phyloP scores from a whole-genome alignment of 2,329 filamentous ascomycete genomes.

The Xylaria sp. region DNA sequence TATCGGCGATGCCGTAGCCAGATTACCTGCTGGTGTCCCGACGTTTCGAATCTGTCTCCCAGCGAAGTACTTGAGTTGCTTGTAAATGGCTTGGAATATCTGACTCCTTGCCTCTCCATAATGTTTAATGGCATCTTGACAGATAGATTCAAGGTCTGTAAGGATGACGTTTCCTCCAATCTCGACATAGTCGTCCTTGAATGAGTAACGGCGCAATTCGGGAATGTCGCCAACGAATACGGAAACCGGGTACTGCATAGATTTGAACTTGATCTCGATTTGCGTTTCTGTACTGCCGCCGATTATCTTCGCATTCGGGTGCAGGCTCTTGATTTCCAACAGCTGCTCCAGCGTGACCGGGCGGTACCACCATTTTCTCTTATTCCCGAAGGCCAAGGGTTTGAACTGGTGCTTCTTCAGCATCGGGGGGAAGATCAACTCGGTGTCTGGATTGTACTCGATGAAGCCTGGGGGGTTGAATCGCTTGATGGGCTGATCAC shows the following conservation, averaged over 20 bases:
- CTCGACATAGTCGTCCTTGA: constrained; percentile 85
- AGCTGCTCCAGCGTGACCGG: constrained; percentile 88
- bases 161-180: constrained; percentile 93
- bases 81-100: constrained; percentile 89
- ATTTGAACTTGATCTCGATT: constrained; percentile 99
- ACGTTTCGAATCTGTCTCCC: constrained; percentile 96
- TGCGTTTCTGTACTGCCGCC: constrained; percentile 97
- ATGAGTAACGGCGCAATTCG: constrained; percentile 83
- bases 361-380: constrained; percentile 92
- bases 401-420: constrained; percentile 85
- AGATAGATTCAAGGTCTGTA: constrained; percentile 89
- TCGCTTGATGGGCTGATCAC: constrained; percentile 67
- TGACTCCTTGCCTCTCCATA: constrained; percentile 80
- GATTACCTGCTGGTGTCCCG: constrained; percentile 93
- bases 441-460: constrained; percentile 91
- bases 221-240: constrained; percentile 94
- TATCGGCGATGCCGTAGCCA: constrained; percentile 94
- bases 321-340: constrained; percentile 87
- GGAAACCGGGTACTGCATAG: constrained; percentile 86
- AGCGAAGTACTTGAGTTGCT: constrained; percentile 94
- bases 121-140: constrained; percentile 78
- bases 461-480: constrained; percentile 94
- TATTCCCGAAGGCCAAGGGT: constrained; percentile 90
- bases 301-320: constrained; percentile 91
- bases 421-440: constrained; percentile 92